A percentile compares a stretch with the other conserved stretches of the same genome.
These are phyloP conservation scores for Candida ipomoeae DNA, from an alignment of 805 yeast species.

Conservation along the genomic window DNA sequence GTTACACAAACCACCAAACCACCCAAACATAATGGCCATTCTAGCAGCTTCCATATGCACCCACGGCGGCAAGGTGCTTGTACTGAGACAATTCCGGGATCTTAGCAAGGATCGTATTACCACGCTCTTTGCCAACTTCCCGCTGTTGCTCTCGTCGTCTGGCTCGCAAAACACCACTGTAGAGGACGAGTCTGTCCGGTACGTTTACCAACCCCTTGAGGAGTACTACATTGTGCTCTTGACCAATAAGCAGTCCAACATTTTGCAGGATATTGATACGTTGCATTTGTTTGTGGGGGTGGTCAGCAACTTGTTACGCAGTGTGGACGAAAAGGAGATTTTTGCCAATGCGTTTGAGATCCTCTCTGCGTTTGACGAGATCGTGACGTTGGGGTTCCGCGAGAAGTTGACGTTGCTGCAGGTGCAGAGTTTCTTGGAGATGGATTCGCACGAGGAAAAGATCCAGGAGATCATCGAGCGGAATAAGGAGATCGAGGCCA, in stretches of 20 bases:
- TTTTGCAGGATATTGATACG: conserved; percentile 91
- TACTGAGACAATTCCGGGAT: conserved; percentile 89
- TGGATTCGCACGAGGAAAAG: conserved; percentile 98
- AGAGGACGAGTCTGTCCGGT: conserved; percentile 88
- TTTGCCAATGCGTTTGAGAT: conserved; percentile 83
- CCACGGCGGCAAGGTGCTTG: conserved; percentile 85
- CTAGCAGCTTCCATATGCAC: conserved; percentile 94
- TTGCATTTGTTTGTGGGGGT: conserved; percentile 80
- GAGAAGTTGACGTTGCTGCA: conserved; percentile 81
- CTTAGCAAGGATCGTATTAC: conserved; percentile 80
- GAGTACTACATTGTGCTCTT: conserved; percentile 86
- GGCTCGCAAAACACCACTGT: conserved; percentile 86
- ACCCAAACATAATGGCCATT: conserved; percentile 51
- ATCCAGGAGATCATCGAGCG: conserved; percentile 96
- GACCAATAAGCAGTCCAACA: conserved; percentile 87
- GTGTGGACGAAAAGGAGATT: conserved; percentile 77
- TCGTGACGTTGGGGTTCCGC: conserved; percentile 81
- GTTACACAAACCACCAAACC: background rate
- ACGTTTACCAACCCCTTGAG: conserved; percentile 93
- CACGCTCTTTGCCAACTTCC: conserved; percentile 80
- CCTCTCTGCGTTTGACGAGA: conserved; percentile 89
- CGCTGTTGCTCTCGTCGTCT: conserved; percentile 66
- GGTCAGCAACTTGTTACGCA: conserved; percentile 66
- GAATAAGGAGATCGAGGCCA: conserved; percentile 94
- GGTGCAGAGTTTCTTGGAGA: conserved; percentile 83